Conservation (phyloP, 257 asterid species). For the Salvia hispanica region DNA sequence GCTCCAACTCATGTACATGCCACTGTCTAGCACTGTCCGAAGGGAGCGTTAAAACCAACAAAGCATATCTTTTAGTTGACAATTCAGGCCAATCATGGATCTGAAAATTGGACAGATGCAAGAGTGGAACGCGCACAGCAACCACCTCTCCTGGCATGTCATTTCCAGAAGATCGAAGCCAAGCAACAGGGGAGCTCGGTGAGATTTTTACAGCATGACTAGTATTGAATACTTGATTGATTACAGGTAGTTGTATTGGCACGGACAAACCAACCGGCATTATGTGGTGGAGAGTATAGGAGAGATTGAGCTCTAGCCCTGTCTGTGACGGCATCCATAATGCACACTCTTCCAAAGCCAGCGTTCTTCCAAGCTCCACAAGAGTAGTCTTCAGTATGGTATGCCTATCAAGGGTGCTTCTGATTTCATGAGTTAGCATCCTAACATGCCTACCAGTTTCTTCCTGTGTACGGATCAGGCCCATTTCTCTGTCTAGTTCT, state of each 20-base stretch:
- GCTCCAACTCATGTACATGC: slow-evolving; percentile 96
- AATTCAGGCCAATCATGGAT: slow-evolving; percentile 98
- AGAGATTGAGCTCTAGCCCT: slow-evolving; percentile 92
- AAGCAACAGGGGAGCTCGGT: slow-evolving; percentile 83
- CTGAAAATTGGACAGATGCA: slow-evolving; percentile 87
- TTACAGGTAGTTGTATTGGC: slow-evolving; percentile 80
- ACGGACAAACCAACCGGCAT: slow-evolving; percentile 87
- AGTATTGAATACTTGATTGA: slow-evolving; percentile 76
- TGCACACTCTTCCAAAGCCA: slow-evolving; percentile 92
- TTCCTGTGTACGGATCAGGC: slow-evolving; percentile 92
- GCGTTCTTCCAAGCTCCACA: slow-evolving; percentile 49
- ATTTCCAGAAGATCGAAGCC: slow-evolving; percentile 72
- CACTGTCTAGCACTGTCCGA: slow-evolving; percentile 95
- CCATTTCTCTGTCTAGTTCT: slow-evolving; percentile 97
- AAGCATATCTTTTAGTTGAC: slow-evolving; percentile 84
- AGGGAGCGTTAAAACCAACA: slow-evolving; percentile 98
- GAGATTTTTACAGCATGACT: slow-evolving; percentile 77
- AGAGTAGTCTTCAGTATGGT: too few species aligned
- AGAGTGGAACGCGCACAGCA: slow-evolving; percentile 90
- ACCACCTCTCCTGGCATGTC: slow-evolving; percentile 94
- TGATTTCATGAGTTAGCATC: slow-evolving; percentile 48
- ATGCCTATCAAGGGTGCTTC: too few species aligned
- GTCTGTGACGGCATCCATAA: slow-evolving; percentile 98
- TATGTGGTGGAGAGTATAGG: slow-evolving; percentile 88
- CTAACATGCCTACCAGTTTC: slow-evolving; percentile 98